phyloP scores from a whole-genome alignment of 164 flowering plant genomes.

The Macadamia tetraphylla region DNA sequence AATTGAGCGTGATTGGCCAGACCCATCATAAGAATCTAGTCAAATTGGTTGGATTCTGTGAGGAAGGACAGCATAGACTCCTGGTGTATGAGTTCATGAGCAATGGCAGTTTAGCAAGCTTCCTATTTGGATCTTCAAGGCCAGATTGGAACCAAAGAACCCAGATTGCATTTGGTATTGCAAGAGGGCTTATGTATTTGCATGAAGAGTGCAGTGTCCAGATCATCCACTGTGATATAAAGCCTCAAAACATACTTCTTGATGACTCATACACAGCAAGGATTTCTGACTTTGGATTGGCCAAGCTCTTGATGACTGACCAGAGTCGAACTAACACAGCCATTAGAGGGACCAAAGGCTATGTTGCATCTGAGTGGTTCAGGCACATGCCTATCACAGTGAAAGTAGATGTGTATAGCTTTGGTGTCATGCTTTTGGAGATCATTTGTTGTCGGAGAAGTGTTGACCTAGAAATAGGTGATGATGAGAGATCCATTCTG shows the following conservation, averaged over 20 bases:
- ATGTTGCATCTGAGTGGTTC: not conserved
- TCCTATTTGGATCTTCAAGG: no score
- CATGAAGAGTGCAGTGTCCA: not conserved
- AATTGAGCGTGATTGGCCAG: not conserved
- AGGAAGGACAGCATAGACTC: no score
- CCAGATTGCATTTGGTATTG: no score
- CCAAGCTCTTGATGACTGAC: not conserved
- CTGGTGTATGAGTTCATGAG: no score
- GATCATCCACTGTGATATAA: not conserved
- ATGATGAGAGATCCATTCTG: not conserved
- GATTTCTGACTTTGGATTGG: not conserved
- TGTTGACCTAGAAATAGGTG: not conserved
- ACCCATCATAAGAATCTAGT: not conserved
- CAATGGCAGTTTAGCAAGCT: no score
- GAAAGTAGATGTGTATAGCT: not conserved
- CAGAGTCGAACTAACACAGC: not conserved
- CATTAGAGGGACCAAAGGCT: not conserved
- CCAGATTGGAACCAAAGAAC: no score
- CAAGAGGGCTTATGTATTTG: no score
- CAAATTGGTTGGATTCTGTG: no score
- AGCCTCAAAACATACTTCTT: not conserved
- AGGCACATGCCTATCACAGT: not conserved
- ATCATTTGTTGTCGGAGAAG: not conserved
- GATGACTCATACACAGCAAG: not conserved
- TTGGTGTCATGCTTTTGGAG: not conserved